These are phyloP conservation scores for Pelargonium citronellum DNA, from an alignment of 441 rosid genomes.

Conservation along the genomic window DNA sequence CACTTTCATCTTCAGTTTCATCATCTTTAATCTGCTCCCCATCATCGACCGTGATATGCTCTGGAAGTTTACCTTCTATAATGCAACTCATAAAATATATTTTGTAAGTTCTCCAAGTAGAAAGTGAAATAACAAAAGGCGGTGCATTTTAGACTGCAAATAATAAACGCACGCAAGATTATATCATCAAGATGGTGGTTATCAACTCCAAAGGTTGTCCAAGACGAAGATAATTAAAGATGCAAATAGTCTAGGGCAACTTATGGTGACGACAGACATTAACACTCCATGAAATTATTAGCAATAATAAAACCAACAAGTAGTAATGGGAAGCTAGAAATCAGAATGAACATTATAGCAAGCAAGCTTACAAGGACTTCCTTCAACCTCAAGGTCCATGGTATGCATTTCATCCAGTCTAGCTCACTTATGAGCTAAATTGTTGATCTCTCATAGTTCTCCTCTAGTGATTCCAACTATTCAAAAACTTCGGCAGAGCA, in stretches of 20 bases:
- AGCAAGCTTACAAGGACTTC: not conserved
- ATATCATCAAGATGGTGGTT: not conserved
- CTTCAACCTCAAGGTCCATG: not conserved
- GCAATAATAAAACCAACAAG: not conserved
- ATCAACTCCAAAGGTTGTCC: not conserved
- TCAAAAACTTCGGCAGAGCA: not conserved
- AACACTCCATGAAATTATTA: not conserved
- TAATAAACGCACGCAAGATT: not conserved
- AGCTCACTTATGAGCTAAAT: not conserved
- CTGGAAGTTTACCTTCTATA: slow-evolving; percentile 22
- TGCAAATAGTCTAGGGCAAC: not conserved
- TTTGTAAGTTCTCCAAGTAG: slow-evolving; percentile 31
- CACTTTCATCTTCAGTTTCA: slow-evolving; percentile 39
- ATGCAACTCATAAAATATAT: slow-evolving; percentile 25
- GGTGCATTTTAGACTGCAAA: not conserved
- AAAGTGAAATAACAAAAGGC: slow-evolving; percentile 18
- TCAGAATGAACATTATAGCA: not conserved
- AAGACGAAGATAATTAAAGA: not conserved
- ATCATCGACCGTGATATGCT: slow-evolving; percentile 11
- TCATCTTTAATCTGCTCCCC: slow-evolving; percentile 29
- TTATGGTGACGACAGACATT: not conserved
- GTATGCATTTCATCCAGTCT: not conserved
- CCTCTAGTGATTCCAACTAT: not conserved
- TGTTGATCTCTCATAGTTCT: not conserved
- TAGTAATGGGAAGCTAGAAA: not conserved